A percentile compares a stretch with the other conserved stretches of the same genome.
Evolutionary conservation across 176 grass and related monocot species (phyloP).

Genomic region (Oryza punctata): DNA sequence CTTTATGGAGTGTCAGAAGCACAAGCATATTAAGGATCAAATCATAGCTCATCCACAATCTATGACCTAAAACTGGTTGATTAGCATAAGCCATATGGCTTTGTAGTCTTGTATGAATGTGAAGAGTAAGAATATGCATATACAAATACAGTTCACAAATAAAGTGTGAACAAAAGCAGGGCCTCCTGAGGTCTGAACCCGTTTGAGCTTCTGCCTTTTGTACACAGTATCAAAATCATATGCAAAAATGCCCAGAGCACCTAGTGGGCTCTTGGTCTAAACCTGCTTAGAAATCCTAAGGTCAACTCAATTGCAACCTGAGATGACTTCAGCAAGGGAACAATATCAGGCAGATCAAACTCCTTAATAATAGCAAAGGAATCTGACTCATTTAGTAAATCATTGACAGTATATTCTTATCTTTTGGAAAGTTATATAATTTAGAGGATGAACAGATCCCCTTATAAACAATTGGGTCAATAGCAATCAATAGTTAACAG

Average conservation of each 20-base stretch:
- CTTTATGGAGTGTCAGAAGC: neutral
- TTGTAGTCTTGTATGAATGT: neutral
- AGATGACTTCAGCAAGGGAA: neutral
- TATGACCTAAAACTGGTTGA: neutral
- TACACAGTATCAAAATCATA: neutral
- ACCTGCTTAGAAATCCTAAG: neutral
- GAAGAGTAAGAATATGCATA: neutral
- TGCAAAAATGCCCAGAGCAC: neutral
- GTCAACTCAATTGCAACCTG: neutral
- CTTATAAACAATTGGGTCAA: neutral
- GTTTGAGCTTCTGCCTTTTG: neutral
- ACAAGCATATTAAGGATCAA: neutral
- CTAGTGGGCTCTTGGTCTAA: neutral
- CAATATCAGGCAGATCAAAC: neutral
- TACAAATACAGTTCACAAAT: neutral
- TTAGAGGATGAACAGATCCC: neutral
- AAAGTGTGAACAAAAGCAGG: neutral
- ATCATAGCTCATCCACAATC: neutral
- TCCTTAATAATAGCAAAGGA: neutral
- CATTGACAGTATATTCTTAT: neutral
- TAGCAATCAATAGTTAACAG: neutral
- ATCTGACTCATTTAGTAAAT: neutral
- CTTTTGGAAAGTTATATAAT: neutral
- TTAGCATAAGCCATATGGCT: neutral
- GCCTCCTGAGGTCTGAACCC: neutral